Evolutionary conservation across 2,329 filamentous ascomycete genomes (phyloP).

Genomic region (Magnaporthales sp.): DNA sequence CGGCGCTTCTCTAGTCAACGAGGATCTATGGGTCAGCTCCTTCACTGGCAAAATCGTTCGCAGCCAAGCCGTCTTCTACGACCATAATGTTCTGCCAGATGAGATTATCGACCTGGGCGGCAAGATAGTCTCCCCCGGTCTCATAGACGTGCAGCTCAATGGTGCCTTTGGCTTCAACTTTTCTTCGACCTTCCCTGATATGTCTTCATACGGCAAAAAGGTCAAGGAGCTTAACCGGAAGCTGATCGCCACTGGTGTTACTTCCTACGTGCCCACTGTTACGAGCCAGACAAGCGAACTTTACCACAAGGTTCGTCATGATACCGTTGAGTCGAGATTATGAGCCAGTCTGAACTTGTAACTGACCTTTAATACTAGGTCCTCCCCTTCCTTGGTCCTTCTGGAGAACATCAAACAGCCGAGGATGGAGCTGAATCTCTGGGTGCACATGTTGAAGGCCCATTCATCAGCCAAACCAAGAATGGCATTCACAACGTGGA

Average conservation of each 20-base stretch:
- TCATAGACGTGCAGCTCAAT: slow-evolving; percentile 90
- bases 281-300: slow-evolving; percentile 74
- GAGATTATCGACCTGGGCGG: slow-evolving; percentile 70
- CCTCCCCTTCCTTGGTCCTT: slow-evolving; percentile 70
- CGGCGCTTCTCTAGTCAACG: slow-evolving; percentile 56
- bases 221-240: slow-evolving; percentile 61
- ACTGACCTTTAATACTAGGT: slow-evolving; percentile 29
- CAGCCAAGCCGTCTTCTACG: slow-evolving; percentile 60
- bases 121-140: slow-evolving; percentile 74
- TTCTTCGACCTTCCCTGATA: slow-evolving; percentile 64
- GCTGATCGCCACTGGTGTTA: slow-evolving; percentile 73
- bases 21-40: slow-evolving; percentile 86
- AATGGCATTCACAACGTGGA: slow-evolving; percentile 78
- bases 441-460: slow-evolving; percentile 85
- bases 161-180: slow-evolving; percentile 92
- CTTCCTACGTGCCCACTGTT: slow-evolving; percentile 78
- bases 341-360: background rate
- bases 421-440: slow-evolving; percentile 74
- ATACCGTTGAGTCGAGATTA: background rate
- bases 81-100: slow-evolving; percentile 60
- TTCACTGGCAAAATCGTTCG: slow-evolving; percentile 72
- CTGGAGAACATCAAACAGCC: slow-evolving; percentile 48
- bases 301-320: slow-evolving; percentile 57
- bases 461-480: slow-evolving; percentile 74
- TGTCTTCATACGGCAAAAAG: slow-evolving; percentile 62